Percentiles rank a stretch among this genome's conserved stretches.
Conservation (phyloP, 2,329 filamentous ascomycete genomes). For the Grosmannia penicillata region DNA sequence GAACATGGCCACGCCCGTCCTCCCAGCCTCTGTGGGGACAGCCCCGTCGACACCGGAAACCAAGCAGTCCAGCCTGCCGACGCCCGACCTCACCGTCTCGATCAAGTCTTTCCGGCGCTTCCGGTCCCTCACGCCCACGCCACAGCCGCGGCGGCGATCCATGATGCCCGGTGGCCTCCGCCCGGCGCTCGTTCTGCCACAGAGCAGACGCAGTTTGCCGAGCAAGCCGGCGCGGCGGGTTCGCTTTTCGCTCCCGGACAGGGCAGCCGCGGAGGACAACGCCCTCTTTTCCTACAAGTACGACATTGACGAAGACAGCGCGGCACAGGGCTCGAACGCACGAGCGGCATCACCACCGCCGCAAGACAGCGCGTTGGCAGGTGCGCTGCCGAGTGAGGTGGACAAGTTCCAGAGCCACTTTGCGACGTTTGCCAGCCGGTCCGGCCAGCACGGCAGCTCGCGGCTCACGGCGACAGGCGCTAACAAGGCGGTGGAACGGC, state of each 20-base stretch:
- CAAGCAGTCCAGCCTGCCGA: constrained; percentile 18
- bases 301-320: constrained; percentile 4
- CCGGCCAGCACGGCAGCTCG: neutral
- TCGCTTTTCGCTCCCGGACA: constrained; percentile 16
- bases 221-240: constrained; percentile 14
- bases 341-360: constrained; percentile 29
- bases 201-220: constrained; percentile 1
- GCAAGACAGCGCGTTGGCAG: constrained; percentile 13
- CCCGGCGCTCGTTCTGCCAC: constrained; percentile 10
- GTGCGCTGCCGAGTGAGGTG: constrained; percentile 20
- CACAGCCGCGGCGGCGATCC: constrained; percentile 11
- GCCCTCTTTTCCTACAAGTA: neutral
- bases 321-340: neutral
- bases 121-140: constrained; percentile 32
- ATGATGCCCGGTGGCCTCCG: neutral
- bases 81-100: constrained; percentile 31
- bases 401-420: constrained; percentile 20
- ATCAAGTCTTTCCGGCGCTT: constrained; percentile 38
- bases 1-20: neutral
- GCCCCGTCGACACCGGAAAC: constrained; percentile 15
- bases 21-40: constrained; percentile 2
- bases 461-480: too few species aligned
- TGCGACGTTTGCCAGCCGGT: constrained; percentile 6
- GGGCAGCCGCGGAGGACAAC: neutral
- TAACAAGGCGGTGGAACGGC: too few species aligned